Base-by-base conservation (phyloP, 768 basidiomycete species). In the Gautieria morchelliformis region DNA sequence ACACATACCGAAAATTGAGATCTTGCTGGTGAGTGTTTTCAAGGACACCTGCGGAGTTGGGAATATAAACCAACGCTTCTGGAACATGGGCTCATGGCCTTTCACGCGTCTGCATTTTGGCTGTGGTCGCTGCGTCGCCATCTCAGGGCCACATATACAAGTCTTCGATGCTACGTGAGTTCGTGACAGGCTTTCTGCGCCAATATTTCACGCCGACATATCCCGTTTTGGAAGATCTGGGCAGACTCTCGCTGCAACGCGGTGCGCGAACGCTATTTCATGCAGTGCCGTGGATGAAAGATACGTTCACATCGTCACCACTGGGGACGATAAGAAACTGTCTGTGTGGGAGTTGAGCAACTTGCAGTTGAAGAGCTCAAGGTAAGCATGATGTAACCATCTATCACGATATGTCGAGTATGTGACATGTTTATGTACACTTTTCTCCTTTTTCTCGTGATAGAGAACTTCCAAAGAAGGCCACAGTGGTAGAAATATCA, bases 401-500 rank as follows among this genome's bases (percentile, higher is more conserved):
- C 7, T 14, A 12, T 22, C 14, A 22, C 17, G 39, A 9, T 30
- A n/a, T 33, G 22, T 7, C 11, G 47, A n/a, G n/a, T n/a, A n/a
- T n/a, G n/a, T n/a, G n/a, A 42, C 46, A 42, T 35, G 20, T 24
- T 58, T 7, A 46, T 20, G 27, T n/a, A 30, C 17, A 22, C 40
- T 15, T 22, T 40, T 33, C 20, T 27, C 22, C 45, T 27, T 15
- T 22, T 40, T 33, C 20, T 27, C 22, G 45, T 27, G 14, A 35
- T 54, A 93, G 94, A 47, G 85, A 89, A 60, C 74, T 94, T 2
- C 84, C 88, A 0, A 97, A 97, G 71, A 85, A 85, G 59, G 83
- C 90, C 0, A 93, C 91, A 0, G 74, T 74, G 1, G 66, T 96
- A 27, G 67, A 70, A 0, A 83, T 96, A 63, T 83, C 85, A 0